A percentile compares a stretch with the other conserved stretches of the same genome.
Evolutionary conservation across 306 rosid species (phyloP).

Genomic region (Elaeagnus macrophylla): DNA sequence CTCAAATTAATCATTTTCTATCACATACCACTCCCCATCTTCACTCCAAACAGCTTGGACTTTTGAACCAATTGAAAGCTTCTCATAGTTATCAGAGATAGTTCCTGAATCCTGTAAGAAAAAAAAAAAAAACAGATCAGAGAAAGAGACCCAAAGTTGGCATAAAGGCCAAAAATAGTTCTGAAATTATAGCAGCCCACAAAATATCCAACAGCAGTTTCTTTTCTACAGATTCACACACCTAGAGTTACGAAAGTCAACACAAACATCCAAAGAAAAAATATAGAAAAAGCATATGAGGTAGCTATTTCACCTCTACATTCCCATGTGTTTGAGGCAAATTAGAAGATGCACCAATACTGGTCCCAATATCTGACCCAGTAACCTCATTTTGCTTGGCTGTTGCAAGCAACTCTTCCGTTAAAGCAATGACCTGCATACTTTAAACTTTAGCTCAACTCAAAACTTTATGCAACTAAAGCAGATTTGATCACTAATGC

Average conservation of each 20-base stretch:
- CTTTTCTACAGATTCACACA: too few species aligned
- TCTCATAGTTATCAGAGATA: conserved; percentile 42
- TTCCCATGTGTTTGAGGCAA: conserved; percentile 31
- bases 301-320: conserved; percentile 30
- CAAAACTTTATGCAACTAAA: conserved; percentile 22
- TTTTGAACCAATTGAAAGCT: conserved; percentile 59
- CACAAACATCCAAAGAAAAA: neutral
- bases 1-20: neutral
- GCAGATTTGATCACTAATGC: conserved; percentile 14
- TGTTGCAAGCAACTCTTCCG: conserved; percentile 83
- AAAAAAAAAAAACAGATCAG: conserved; percentile 7
- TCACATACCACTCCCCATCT: conserved; percentile 92
- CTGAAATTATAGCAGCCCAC: neutral
- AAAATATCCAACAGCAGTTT: too few species aligned
- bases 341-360: conserved; percentile 34
- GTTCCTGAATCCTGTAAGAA: conserved; percentile 40
- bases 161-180: neutral
- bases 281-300: neutral
- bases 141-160: conserved; percentile 2
- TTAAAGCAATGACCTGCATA: conserved; percentile 80
- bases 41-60: conserved; percentile 95
- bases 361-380: conserved; percentile 30
- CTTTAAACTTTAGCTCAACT: conserved; percentile 38
- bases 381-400: conserved; percentile 67
- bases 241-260: neutral